These are phyloP conservation scores for Trematosphaeria pertusa DNA, from an alignment of 2,329 filamentous ascomycete species.

Conservation along the genomic window DNA sequence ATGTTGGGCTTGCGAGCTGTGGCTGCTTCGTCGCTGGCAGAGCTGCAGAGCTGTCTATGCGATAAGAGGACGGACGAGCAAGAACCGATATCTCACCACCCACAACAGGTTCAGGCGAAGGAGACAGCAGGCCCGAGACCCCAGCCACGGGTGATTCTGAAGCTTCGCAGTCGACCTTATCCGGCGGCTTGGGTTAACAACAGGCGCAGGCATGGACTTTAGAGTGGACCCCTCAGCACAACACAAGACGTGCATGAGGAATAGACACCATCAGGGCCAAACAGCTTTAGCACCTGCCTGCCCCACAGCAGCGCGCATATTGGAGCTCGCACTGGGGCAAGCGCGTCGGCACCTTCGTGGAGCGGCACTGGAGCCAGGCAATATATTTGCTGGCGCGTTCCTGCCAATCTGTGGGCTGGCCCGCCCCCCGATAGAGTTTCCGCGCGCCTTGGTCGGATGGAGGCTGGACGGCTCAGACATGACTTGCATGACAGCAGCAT, in stretches of 20 bases:
- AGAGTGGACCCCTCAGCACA: constrained; percentile 11
- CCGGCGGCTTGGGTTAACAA: constrained; percentile 13
- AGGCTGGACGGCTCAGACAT: constrained; percentile 24
- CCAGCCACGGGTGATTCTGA: constrained; percentile 10
- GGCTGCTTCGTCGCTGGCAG: background rate
- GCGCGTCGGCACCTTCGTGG: constrained; percentile 14
- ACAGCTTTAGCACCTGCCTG: constrained; percentile 9
- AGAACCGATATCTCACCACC: background rate
- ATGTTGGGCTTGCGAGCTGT: background rate
- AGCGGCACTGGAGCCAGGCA: background rate
- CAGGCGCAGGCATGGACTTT: background rate
- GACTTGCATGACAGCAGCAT: constrained; percentile 32
- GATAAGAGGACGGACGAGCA: no score
- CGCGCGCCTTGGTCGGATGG: constrained; percentile 19
- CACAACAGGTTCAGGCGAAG: background rate
- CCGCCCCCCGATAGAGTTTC: constrained; percentile 21
- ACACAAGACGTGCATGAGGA: constrained; percentile 5
- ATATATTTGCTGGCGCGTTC: background rate
- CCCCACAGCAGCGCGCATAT: constrained; percentile 10
- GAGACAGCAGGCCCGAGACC: constrained; percentile 2
- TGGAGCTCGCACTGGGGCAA: constrained; percentile 11
- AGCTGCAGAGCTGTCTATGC: background rate
- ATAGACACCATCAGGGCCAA: constrained; percentile 2
- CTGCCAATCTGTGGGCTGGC: constrained; percentile 9
- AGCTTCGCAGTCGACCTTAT: constrained; percentile 23